Conservation (phyloP, 177 flowering plant genomes). For the Vitis hybrid region DNA sequence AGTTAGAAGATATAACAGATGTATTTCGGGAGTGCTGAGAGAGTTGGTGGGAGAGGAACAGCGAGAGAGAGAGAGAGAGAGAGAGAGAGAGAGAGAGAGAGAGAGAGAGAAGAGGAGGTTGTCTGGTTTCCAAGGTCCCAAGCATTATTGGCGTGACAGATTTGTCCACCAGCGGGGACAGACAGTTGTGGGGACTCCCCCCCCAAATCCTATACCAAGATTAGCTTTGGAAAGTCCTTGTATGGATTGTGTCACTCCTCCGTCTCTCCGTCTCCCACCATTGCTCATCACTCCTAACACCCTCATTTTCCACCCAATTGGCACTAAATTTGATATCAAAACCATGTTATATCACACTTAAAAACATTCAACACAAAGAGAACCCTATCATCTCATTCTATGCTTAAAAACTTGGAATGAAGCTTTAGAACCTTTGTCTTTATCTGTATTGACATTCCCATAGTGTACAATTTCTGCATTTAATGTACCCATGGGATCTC, state of each 20-base stretch:
- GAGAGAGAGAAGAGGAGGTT: constrained; percentile 11
- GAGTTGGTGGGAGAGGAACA: constrained; percentile 23
- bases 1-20: constrained; percentile 1
- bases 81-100: constrained; percentile 16
- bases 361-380: too few relatives aligned
- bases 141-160: constrained; percentile 69
- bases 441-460: too few relatives aligned
- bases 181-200: constrained; percentile 59
- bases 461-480: too few relatives aligned
- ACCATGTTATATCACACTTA: too few relatives aligned
- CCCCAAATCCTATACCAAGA: background rate
- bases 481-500: too few relatives aligned
- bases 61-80: constrained; percentile 19
- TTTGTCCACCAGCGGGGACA: constrained; percentile 65
- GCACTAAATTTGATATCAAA: too few relatives aligned
- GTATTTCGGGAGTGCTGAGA: constrained; percentile 9
- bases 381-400: too few relatives aligned
- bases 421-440: too few relatives aligned
- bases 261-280: background rate
- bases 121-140: constrained; percentile 48
- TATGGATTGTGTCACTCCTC: constrained; percentile 32
- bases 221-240: constrained; percentile 27
- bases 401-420: too few relatives aligned
- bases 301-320: too few relatives aligned
- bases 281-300: too few relatives aligned